Conservation (phyloP, 2,329 filamentous ascomycete species). For the Didymella pinodella region DNA sequence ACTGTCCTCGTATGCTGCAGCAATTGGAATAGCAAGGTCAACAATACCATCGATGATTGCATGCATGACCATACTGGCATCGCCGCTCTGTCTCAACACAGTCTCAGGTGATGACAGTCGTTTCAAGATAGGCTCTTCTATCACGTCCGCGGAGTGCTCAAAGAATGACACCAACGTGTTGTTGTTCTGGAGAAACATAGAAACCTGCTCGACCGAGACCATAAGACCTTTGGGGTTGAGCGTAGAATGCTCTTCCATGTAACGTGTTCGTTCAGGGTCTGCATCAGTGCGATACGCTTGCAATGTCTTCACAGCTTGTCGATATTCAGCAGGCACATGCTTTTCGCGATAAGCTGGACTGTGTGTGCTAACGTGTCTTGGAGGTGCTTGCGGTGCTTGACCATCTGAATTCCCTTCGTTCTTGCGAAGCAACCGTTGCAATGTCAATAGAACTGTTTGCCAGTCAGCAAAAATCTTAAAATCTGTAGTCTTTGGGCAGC, state of each 20-base stretch:
- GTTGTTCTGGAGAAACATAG: slow-evolving; percentile 85
- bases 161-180: slow-evolving; percentile 96
- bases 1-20: slow-evolving; percentile 82
- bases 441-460: slow-evolving; percentile 68
- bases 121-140: slow-evolving; percentile 81
- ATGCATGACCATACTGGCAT: slow-evolving; percentile 85
- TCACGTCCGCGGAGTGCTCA: slow-evolving; percentile 83
- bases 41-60: slow-evolving; percentile 92
- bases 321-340: slow-evolving; percentile 17
- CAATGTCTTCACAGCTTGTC: slow-evolving; percentile 66
- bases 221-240: slow-evolving; percentile 73
- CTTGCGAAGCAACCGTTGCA: slow-evolving; percentile 77
- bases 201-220: slow-evolving; percentile 91
- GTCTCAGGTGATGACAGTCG: slow-evolving; percentile 79
- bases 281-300: slow-evolving; percentile 82
- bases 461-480: background rate
- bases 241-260: slow-evolving; percentile 85
- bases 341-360: slow-evolving; percentile 16
- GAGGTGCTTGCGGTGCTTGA: slow-evolving; percentile 31
- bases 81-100: slow-evolving; percentile 81
- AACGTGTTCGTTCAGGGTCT: slow-evolving; percentile 82
- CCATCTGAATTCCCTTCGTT: slow-evolving; percentile 52
- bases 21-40: slow-evolving; percentile 85
- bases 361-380: slow-evolving; percentile 36
- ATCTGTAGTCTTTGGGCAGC: slow-evolving; percentile 12